Percentiles rank a stretch among this genome's conserved stretches.
Conservation (phyloP, 2,329 filamentous ascomycete species). For the Fusarium guadeloupense region DNA sequence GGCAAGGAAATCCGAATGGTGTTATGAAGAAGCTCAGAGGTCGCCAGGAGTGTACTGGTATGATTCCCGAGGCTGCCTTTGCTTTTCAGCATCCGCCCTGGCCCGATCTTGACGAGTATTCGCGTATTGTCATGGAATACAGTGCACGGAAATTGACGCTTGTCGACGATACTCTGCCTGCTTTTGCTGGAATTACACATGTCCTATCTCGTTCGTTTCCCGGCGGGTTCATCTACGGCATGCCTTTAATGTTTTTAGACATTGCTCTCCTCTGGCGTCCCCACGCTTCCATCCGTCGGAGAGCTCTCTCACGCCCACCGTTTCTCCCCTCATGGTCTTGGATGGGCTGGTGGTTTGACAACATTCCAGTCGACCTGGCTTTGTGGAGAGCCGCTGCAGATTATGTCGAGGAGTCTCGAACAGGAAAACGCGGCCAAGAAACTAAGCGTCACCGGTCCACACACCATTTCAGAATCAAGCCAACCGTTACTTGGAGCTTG, state of each 20-base stretch:
- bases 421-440: constrained; percentile 45
- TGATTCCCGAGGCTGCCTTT: constrained; percentile 47
- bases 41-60: constrained; percentile 46
- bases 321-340: constrained; percentile 58
- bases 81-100: constrained; percentile 54
- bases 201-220: constrained; percentile 53
- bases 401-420: constrained; percentile 52
- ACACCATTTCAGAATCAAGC: constrained; percentile 52
- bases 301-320: constrained; percentile 49
- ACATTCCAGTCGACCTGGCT: constrained; percentile 53
- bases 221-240: constrained; percentile 56
- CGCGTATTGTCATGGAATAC: constrained; percentile 56
- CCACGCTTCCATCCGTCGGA: constrained; percentile 53
- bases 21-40: constrained; percentile 46
- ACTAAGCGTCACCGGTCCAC: constrained; percentile 50
- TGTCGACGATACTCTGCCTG: constrained; percentile 55
- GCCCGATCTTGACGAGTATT: constrained; percentile 58
- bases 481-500: constrained; percentile 52
- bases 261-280: constrained; percentile 57
- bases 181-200: constrained; percentile 55
- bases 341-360: constrained; percentile 60
- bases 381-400: constrained; percentile 56
- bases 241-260: constrained; percentile 59
- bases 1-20: constrained; percentile 49
- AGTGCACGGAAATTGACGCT: constrained; percentile 51